Base-by-base conservation (phyloP, 352 stramenopile species). In the Phytophthora multivora region DNA sequence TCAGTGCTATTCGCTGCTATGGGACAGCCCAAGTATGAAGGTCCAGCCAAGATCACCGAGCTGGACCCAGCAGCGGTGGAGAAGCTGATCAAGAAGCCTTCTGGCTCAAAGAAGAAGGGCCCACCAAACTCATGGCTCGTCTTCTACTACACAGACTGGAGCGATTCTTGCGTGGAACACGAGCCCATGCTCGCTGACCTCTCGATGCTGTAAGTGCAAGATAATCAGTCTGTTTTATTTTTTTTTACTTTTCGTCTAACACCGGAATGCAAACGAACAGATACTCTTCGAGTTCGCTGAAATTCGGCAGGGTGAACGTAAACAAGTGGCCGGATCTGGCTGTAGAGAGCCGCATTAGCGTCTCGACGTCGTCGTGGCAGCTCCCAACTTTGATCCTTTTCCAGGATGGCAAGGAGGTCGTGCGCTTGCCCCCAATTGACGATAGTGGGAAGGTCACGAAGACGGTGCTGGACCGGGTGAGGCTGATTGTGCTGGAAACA, bases 371-470 rank as follows among this genome's bases (percentile, higher is more conserved):
- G 35, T 89, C 82, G 18, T 86, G 61, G 68, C 84, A 91, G 58
- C 60, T 93, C 15, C 82, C 84, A 56, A 88, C 82, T 13, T 62
- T 93, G 18, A 80, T 90, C 41, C 65, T 93, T n/a, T 93, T 91
- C 58, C 74, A 89, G 38, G 51, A 77, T 48, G 84, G 80, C 30
- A 62, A 81, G 38, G 79, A 91, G 58, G 55, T 70, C 15, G 75
- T 83, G 30, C 77, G 84, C 0, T 64, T 91, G 43, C 84, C 84
- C 0, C 67, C 73, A 11, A 72, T 93, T 58, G 72, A 87, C 38
- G 57, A 70, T 9, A 73, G 83, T 36, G 78, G 72, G 16, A 88
- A 77, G 25, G 72, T 85, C 19, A 73, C 67, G 45, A 89, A 85
- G 62, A 84, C 78, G 5, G 70, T 89, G 25, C 76, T 91, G 31